phyloP scores from a whole-genome alignment of 1,139 yeast species.

The Magnusiomyces suaveolens region DNA sequence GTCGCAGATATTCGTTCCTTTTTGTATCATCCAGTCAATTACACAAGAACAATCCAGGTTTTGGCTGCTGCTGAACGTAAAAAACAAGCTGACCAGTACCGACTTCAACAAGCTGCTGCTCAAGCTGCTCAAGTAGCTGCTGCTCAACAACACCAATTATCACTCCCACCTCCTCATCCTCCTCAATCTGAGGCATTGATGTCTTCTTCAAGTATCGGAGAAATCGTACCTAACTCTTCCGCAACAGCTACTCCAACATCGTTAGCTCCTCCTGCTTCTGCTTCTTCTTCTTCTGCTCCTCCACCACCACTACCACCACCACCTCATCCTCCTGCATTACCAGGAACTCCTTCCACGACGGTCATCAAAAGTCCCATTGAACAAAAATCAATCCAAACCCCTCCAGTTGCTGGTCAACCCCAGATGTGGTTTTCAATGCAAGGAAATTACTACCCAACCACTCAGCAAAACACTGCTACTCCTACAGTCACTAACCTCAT shows the following conservation, averaged over 20 bases:
- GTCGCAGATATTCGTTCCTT: slow-evolving; percentile 58
- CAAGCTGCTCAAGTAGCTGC: not conserved
- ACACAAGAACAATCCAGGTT: slow-evolving; percentile 32
- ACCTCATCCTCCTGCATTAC: slow-evolving; percentile 48
- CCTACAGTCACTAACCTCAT: too few relatives aligned
- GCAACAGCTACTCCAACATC: slow-evolving; percentile 37
- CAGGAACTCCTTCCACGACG: slow-evolving; percentile 52
- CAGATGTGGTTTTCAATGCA: slow-evolving; percentile 10
- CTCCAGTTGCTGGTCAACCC: slow-evolving; percentile 8
- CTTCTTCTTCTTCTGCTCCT: slow-evolving; percentile 10
- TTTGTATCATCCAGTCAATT: slow-evolving; percentile 34
- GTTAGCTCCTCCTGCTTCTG: slow-evolving; percentile 35
- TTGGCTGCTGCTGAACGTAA: slow-evolving; percentile 31
- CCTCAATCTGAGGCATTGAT: slow-evolving; percentile 52
- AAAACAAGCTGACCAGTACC: slow-evolving; percentile 23
- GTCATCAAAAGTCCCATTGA: slow-evolving; percentile 27
- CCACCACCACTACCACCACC: slow-evolving; percentile 34
- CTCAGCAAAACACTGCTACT: not conserved
- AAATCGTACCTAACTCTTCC: slow-evolving; percentile 33
- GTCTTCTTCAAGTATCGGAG: slow-evolving; percentile 38
- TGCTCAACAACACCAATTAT: slow-evolving; percentile 2
- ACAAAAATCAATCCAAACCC: slow-evolving; percentile 18
- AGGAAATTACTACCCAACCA: slow-evolving; percentile 1
- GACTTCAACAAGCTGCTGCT: slow-evolving; percentile 10
- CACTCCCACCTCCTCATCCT: not conserved